Percentiles rank a stretch among this genome's conserved stretches.
Evolutionary conservation across 148 eudicot genomes (phyloP).

Genomic region (Rhododendron griersonianum): DNA sequence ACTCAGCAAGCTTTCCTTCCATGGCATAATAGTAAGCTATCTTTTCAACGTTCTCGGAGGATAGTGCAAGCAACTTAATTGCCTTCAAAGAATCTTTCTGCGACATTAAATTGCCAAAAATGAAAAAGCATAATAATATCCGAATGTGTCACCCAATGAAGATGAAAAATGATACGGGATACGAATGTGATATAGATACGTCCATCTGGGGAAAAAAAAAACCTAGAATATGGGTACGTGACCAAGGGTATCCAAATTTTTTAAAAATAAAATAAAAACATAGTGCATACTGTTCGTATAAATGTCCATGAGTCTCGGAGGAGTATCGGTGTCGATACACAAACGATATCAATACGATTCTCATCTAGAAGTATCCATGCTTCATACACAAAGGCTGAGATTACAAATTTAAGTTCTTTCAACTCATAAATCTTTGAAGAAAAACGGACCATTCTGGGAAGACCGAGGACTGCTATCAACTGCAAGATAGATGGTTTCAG

Average conservation of each 20-base stretch:
- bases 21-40: background rate
- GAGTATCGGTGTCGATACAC: no score
- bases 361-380: no score
- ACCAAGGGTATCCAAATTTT: background rate
- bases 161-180: no score
- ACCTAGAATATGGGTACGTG: background rate
- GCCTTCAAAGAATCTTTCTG: background rate
- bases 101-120: background rate
- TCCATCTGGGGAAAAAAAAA: no score
- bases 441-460: no score
- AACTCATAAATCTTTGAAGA: no score
- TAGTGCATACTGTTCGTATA: background rate
- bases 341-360: background rate
- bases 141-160: background rate
- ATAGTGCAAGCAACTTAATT: background rate
- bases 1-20: background rate
- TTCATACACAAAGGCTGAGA: background rate
- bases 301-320: background rate
- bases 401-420: no score
- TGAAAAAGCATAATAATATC: background rate
- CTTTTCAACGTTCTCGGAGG: background rate
- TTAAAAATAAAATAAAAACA: background rate
- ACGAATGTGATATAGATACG: no score
- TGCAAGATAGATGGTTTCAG: no score
- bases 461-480: no score